Evolutionary conservation across 164 flowering plant genomes (phyloP), one percentile per base, ranked within the genome.

Genomic region (Macadamia tetraphylla): DNA sequence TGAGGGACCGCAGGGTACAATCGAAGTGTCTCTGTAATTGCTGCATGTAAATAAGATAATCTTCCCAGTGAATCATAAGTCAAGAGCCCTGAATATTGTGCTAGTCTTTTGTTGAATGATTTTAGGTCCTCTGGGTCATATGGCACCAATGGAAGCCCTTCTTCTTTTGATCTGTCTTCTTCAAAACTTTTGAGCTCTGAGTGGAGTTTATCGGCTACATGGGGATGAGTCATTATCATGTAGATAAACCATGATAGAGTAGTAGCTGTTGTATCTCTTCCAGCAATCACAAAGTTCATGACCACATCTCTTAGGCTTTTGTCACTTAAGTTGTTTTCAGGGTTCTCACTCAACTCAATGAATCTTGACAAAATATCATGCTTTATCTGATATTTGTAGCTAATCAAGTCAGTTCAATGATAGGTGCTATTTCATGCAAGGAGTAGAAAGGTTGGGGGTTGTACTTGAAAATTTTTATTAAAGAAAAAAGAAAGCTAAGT

Each of bases 1-100:
- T 91, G 98, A 73, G 98, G 98, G 13, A 92, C 98, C 15, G 98
- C 97, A 3, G 98, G 97, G 71, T 88, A 90, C 61, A 94, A 65
- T 7, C 98, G 88, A 56, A 94, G 89, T 29, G 98, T 92, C 81
- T 94, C 96, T 9, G 96, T 90, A 67, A 94, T 74, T 42, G 87
- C 87, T 23, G 98, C 95, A 73, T 94, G 93, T 76, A 94, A 70
- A 64, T 92, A 91, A 18, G 85, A 65, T 52, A 94, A 59, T 68
- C 70, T 85, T 57, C 87, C 93, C 51, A 91, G 57, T n/a, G 95
- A 82, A 67, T 91, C 97, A 62, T 94, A 91, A 17, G 76, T 88
- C 72, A 91, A 58, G 13, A 91, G 76, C 10, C 71, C 75, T 29
- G 92, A 83, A 78, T 81, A 91, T 75, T 86, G 93, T 32, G 65